Conservation (phyloP, 2,329 filamentous ascomycete genomes). For the Colletotrichum costaricense region DNA sequence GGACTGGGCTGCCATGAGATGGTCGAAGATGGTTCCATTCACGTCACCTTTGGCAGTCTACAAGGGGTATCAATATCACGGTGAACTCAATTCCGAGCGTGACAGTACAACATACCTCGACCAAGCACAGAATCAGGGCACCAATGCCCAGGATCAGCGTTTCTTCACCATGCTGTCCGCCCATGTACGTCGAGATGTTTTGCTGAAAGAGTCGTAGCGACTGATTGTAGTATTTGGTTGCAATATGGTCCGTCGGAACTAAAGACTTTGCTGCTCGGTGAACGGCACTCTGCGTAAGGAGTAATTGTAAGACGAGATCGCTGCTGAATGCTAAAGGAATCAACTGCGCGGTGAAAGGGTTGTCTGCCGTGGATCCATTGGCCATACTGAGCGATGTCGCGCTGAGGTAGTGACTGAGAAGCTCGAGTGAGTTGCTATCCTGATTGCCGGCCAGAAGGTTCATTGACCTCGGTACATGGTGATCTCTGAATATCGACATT, state of each 20-base stretch:
- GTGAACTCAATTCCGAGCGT: not conserved
- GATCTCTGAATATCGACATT: not conserved
- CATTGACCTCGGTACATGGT: not conserved
- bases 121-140: conserved; percentile 58
- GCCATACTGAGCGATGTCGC: conserved; percentile 59
- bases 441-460: conserved; percentile 11
- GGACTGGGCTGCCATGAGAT: conserved; percentile 56
- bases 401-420: conserved; percentile 57
- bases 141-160: conserved; percentile 55
- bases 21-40: conserved; percentile 57
- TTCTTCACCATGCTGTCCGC: conserved; percentile 47
- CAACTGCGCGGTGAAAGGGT: conserved; percentile 58
- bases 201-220: conserved; percentile 50
- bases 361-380: conserved; percentile 57
- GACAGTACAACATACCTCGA: conserved; percentile 49
- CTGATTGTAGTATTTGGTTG: conserved; percentile 49
- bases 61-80: not conserved
- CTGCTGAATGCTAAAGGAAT: conserved; percentile 58
- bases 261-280: conserved; percentile 48
- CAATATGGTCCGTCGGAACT: conserved; percentile 43
- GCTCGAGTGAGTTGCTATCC: conserved; percentile 51
- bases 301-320: conserved; percentile 56
- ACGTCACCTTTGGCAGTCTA: conserved; percentile 56
- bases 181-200: conserved; percentile 20
- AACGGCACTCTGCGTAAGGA: conserved; percentile 56